These are phyloP conservation scores for Gossypium anomalum DNA, from an alignment of 345 rosid species.

Conservation along the genomic window DNA sequence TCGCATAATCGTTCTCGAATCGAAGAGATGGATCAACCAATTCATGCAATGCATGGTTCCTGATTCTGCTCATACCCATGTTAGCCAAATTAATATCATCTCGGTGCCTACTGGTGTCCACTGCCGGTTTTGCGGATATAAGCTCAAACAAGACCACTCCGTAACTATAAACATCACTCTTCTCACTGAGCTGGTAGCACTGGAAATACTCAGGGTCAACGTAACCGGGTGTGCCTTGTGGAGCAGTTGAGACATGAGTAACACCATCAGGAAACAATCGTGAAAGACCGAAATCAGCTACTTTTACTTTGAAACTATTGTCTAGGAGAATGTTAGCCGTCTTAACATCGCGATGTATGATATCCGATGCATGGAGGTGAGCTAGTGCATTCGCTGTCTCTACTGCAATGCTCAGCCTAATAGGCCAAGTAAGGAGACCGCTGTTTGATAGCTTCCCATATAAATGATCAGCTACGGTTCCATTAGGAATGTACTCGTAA, in stretches of 20 bases:
- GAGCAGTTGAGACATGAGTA: slow-evolving; percentile 85
- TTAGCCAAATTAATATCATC: slow-evolving; percentile 69
- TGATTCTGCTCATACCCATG: slow-evolving; percentile 71
- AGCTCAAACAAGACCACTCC: slow-evolving; percentile 81
- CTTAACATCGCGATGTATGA: slow-evolving; percentile 85
- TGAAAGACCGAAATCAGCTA: slow-evolving; percentile 92
- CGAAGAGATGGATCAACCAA: slow-evolving; percentile 64
- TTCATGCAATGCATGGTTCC: slow-evolving; percentile 56
- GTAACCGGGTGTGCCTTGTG: slow-evolving; percentile 93
- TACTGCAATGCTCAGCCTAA: slow-evolving; percentile 63
- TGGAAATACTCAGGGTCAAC: slow-evolving; percentile 85
- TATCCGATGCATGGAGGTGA: slow-evolving; percentile 56
- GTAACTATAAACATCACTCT: slow-evolving; percentile 87
- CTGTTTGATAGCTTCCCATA: slow-evolving; percentile 46
- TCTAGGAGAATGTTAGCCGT: slow-evolving; percentile 80
- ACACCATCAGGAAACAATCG: slow-evolving; percentile 62
- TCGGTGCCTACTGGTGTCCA: slow-evolving; percentile 57
- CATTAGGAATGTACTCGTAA: slow-evolving; percentile 81
- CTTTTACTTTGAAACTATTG: slow-evolving; percentile 53
- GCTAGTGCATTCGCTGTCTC: slow-evolving; percentile 72
- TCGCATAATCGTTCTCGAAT: slow-evolving; percentile 41
- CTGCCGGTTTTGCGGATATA: slow-evolving; percentile 59
- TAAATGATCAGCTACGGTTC: slow-evolving; percentile 82
- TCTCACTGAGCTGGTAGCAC: slow-evolving; percentile 69
- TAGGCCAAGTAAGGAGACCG: slow-evolving; percentile 53